These are phyloP conservation scores for Exophiala calicioides DNA, from an alignment of 2,329 filamentous ascomycete genomes.

Conservation along the genomic window DNA sequence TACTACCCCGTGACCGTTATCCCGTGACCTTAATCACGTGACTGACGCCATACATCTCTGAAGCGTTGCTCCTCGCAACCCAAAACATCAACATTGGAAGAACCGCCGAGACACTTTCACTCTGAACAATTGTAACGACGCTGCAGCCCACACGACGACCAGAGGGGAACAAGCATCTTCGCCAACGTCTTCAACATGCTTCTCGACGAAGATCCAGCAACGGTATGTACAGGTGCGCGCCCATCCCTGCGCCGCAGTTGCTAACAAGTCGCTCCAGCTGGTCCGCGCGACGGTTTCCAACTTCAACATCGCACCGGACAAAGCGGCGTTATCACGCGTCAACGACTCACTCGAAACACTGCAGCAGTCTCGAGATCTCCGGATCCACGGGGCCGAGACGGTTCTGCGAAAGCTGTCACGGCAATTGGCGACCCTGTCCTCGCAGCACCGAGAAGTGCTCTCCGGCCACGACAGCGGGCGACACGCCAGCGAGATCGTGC, in stretches of 20 bases:
- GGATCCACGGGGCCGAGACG: slow-evolving; percentile 68
- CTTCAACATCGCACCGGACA: slow-evolving; percentile 93
- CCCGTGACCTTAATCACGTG: too few species aligned
- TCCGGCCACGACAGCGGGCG: slow-evolving; percentile 69
- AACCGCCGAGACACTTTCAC: neutral
- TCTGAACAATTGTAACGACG: neutral
- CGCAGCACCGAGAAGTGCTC: slow-evolving; percentile 76
- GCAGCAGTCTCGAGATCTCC: slow-evolving; percentile 78
- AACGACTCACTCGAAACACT: slow-evolving; percentile 79
- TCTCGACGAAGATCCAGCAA: slow-evolving; percentile 89
- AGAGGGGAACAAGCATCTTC: neutral
- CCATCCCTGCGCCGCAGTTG: slow-evolving; percentile 14
- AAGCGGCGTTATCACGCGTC: slow-evolving; percentile 77
- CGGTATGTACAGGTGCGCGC: slow-evolving; percentile 57
- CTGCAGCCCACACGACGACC: neutral
- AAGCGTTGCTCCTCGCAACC: slow-evolving; percentile 21
- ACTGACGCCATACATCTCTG: too few species aligned
- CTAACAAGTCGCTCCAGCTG: slow-evolving; percentile 56
- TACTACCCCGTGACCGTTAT: too few species aligned
- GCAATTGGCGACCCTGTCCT: slow-evolving; percentile 70
- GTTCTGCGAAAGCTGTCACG: slow-evolving; percentile 72
- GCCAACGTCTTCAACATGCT: slow-evolving; percentile 66
- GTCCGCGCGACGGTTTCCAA: slow-evolving; percentile 89
- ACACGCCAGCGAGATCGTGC: slow-evolving; percentile 81
- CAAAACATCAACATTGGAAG: slow-evolving; percentile 3